Evolutionary conservation across 1,284 basidiomycete genomes (phyloP).

Genomic region (Cutaneotrichosporon sp.): DNA sequence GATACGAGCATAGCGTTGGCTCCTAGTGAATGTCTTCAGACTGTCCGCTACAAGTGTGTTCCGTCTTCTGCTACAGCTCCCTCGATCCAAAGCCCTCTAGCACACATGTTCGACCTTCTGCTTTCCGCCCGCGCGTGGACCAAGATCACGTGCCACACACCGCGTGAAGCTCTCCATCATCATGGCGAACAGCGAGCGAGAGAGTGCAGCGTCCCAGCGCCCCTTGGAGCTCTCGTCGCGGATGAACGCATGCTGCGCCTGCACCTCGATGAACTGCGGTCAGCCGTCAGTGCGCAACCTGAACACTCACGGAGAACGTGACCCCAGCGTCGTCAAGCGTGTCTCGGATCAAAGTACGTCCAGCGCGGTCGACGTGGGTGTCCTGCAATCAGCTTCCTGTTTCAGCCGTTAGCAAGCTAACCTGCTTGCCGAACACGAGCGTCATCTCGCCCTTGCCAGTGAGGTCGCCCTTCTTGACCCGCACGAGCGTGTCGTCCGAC

Average conservation of each 20-base stretch:
- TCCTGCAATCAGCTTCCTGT: constrained; percentile 51
- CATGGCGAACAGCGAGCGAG: constrained; percentile 70
- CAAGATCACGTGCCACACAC: constrained; percentile 74
- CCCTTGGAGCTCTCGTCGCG: constrained; percentile 85
- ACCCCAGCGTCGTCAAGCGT: constrained; percentile 73
- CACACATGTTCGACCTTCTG: constrained; percentile 70
- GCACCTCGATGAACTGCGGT: constrained; percentile 76
- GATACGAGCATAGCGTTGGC: not conserved
- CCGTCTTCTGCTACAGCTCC: too few relatives aligned
- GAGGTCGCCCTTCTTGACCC: constrained; percentile 68
- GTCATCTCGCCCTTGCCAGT: constrained; percentile 73
- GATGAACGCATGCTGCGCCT: constrained; percentile 91
- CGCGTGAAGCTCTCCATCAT: constrained; percentile 93
- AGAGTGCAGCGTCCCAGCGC: constrained; percentile 86
- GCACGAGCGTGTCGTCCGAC: constrained; percentile 65
- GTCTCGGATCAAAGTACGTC: constrained; percentile 74
- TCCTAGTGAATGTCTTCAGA: too few relatives aligned
- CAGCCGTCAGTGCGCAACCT: not conserved
- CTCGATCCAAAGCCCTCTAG: too few relatives aligned
- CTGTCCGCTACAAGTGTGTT: too few relatives aligned
- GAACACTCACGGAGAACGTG: constrained; percentile 57
- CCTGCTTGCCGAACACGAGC: constrained; percentile 92
- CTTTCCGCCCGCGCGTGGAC: constrained; percentile 55
- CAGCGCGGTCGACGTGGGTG: constrained; percentile 79
- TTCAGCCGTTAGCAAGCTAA: constrained; percentile 33